A percentile compares a stretch with the other conserved stretches of the same genome.
These are phyloP conservation scores for Trichoderma sp. DNA, from an alignment of 2,329 filamentous ascomycete species.

Conservation along the genomic window DNA sequence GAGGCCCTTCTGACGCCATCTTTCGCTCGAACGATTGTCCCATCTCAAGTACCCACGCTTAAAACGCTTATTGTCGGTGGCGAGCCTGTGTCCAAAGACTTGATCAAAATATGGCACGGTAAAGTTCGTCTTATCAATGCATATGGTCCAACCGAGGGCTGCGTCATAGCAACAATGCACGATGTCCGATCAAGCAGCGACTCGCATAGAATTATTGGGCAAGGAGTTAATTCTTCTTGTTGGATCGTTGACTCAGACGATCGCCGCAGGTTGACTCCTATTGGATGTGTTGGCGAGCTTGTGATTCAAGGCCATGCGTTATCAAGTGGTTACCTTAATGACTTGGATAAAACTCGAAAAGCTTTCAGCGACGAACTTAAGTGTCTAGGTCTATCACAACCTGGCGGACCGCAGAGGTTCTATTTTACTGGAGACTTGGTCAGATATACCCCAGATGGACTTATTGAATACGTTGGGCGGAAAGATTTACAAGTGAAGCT, in stretches of 20 bases:
- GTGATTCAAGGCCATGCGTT: slow-evolving; percentile 44
- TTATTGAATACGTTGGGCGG: slow-evolving; percentile 10
- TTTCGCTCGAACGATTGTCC: not conserved
- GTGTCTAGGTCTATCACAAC: not conserved
- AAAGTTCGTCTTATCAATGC: slow-evolving; percentile 38
- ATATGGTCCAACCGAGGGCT: slow-evolving; percentile 43
- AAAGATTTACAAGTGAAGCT: slow-evolving; percentile 18
- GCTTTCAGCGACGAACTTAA: slow-evolving; percentile 46
- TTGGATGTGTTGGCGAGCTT: slow-evolving; percentile 33
- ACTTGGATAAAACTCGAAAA: slow-evolving; percentile 38
- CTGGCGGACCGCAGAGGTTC: slow-evolving; percentile 11
- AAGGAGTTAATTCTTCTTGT: slow-evolving; percentile 3
- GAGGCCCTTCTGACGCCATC: not conserved
- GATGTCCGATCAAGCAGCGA: not conserved
- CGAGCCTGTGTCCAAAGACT: slow-evolving; percentile 5
- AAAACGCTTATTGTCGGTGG: slow-evolving; percentile 9
- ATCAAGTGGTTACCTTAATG: slow-evolving; percentile 48
- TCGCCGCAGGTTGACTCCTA: slow-evolving; percentile 23
- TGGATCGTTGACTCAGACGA: slow-evolving; percentile 28
- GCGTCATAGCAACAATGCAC: slow-evolving; percentile 26
- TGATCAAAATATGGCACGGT: slow-evolving; percentile 6
- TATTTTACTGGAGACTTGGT: slow-evolving; percentile 16
- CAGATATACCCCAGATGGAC: slow-evolving; percentile 6
- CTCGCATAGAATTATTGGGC: slow-evolving; percentile 13
- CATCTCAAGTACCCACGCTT: slow-evolving; percentile 9